These are phyloP conservation scores for Carex littledalei DNA, from an alignment of 176 grass and related monocot genomes.

Conservation along the genomic window DNA sequence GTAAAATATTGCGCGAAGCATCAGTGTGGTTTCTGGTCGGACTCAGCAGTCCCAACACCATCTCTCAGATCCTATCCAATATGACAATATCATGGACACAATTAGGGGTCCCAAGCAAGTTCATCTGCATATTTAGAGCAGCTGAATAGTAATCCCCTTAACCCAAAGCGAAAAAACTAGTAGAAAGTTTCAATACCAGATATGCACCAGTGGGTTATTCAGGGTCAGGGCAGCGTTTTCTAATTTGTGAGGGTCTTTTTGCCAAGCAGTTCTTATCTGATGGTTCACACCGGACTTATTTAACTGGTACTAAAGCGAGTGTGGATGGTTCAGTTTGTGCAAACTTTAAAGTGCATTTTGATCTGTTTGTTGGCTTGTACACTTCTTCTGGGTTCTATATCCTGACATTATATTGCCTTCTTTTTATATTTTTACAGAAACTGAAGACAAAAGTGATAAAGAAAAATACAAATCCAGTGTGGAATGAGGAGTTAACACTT, in stretches of 20 bases:
- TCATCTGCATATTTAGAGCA: background rate
- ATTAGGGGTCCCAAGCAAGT: background rate
- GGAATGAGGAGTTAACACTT: slow-evolving; percentile 42
- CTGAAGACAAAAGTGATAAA: slow-evolving; percentile 30
- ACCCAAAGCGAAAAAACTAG: background rate
- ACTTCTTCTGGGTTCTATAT: background rate
- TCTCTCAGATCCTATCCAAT: background rate
- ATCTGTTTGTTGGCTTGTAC: background rate
- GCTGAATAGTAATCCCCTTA: background rate
- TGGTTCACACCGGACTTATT: background rate
- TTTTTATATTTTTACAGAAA: slow-evolving; percentile 25
- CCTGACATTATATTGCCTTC: background rate
- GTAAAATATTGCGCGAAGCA: background rate
- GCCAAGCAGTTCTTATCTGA: background rate
- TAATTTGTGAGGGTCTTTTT: background rate
- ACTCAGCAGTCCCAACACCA: background rate
- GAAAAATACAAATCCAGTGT: slow-evolving; percentile 30
- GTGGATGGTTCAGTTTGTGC: background rate
- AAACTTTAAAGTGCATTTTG: background rate
- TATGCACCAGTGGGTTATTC: background rate
- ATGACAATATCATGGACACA: background rate
- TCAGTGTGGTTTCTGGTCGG: too few relatives aligned
- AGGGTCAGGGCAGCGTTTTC: background rate
- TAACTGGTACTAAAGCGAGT: background rate
- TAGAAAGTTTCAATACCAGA: background rate